These are phyloP conservation scores for Middelhovenomyces tepae DNA, from an alignment of 805 yeast genomes.

Conservation along the genomic window DNA sequence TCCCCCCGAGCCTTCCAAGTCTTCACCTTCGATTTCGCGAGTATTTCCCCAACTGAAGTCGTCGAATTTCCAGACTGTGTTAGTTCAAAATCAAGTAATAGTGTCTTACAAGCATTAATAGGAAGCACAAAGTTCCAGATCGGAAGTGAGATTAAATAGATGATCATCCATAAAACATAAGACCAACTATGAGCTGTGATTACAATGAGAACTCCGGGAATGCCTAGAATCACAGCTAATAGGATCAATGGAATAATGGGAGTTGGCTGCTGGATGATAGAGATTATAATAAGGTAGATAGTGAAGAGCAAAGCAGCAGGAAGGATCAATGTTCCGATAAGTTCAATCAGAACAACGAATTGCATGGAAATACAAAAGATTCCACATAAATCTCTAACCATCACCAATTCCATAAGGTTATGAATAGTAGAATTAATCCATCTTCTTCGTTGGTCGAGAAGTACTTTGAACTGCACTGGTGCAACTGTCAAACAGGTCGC, in stretches of 20 bases:
- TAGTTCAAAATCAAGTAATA: conserved; percentile 2
- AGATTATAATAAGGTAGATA: conserved; percentile 61
- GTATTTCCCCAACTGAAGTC: conserved; percentile 97
- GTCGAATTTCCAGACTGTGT: conserved; percentile 74
- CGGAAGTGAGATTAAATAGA: conserved; percentile 77
- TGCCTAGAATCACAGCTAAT: conserved; percentile 70
- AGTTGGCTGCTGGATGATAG: conserved; percentile 65
- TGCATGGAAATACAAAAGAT: conserved; percentile 94
- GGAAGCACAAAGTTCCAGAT: conserved; percentile 90
- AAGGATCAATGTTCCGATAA: conserved; percentile 77
- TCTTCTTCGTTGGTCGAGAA: conserved; percentile 88
- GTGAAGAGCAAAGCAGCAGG: conserved; percentile 86
- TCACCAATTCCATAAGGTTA: conserved; percentile 76
- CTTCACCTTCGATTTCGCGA: conserved; percentile 56
- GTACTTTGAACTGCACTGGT: conserved; percentile 71
- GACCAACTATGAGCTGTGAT: conserved; percentile 68
- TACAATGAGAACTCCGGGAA: conserved; percentile 75
- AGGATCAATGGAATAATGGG: conserved; percentile 70
- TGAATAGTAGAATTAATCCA: conserved; percentile 96
- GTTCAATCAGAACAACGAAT: conserved; percentile 74
- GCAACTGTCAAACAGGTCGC: conserved; percentile 89
- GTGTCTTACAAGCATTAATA: conserved; percentile 49
- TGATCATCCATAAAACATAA: conserved; percentile 68
- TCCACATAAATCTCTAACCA: conserved; percentile 85
- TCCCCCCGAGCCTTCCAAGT: no score